Evolutionary conservation across 331 rosid species (phyloP).

Genomic region (Pyrus hybrid): DNA sequence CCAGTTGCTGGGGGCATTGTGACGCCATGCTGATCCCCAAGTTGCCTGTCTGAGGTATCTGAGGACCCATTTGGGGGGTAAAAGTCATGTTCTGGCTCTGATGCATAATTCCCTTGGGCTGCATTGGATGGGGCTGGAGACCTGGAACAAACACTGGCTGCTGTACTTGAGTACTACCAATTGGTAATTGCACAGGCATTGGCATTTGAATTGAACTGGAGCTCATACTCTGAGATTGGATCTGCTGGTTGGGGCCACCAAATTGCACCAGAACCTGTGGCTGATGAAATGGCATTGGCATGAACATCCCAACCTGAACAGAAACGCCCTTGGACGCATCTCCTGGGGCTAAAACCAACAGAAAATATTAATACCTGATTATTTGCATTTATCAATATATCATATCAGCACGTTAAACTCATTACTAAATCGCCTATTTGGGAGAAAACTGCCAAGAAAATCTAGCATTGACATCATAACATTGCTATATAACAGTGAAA

Average conservation of each 20-base stretch:
- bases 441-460: background rate
- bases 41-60: constrained; percentile 42
- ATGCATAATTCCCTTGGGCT: constrained; percentile 59
- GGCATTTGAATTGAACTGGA: constrained; percentile 60
- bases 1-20: constrained; percentile 68
- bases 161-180: constrained; percentile 72
- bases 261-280: constrained; percentile 57
- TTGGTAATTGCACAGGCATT: constrained; percentile 41
- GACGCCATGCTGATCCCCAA: constrained; percentile 43
- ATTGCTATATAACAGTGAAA: background rate
- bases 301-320: constrained; percentile 31
- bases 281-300: constrained; percentile 57
- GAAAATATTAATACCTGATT: background rate
- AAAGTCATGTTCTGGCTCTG: constrained; percentile 56
- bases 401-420: background rate
- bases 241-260: constrained; percentile 68
- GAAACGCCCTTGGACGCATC: constrained; percentile 9
- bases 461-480: background rate
- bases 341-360: background rate
- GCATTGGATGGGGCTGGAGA: constrained; percentile 71
- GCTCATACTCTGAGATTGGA: constrained; percentile 68
- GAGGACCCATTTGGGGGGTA: constrained; percentile 28
- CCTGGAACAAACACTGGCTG: constrained; percentile 57
- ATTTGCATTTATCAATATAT: too few relatives aligned
- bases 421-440: background rate